phyloP scores from a whole-genome alignment of 1,284 basidiomycete genomes.

The Ganoderma lingzhi region DNA sequence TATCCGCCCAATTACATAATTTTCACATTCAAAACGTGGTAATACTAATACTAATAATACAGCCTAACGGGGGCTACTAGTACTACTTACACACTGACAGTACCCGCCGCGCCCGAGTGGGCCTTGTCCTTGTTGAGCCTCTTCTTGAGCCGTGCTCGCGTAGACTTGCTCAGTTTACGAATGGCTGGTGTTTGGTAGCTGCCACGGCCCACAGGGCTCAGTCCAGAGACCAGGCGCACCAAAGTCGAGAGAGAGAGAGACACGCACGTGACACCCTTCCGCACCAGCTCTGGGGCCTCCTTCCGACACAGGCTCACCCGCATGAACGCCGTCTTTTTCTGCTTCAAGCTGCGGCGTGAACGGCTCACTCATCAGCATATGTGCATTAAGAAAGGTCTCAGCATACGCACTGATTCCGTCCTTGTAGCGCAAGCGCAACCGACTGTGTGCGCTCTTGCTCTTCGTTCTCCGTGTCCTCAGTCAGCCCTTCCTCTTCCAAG shows the following conservation, averaged over 20 bases:
- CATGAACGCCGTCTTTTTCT: conserved; percentile 77
- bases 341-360: conserved; percentile 56
- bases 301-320: conserved; percentile 70
- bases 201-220: conserved; percentile 20
- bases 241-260: background rate
- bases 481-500: conserved; percentile 53
- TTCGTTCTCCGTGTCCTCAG: conserved; percentile 29
- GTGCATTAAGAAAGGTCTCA: background rate
- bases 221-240: background rate
- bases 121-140: conserved; percentile 49
- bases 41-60: background rate
- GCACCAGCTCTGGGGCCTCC: conserved; percentile 53
- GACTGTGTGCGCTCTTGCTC: conserved; percentile 47
- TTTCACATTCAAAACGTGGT: too few species aligned
- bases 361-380: background rate
- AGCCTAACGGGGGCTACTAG: background rate
- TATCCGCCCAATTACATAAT: background rate
- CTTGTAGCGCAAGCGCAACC: conserved; percentile 48
- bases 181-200: conserved; percentile 65
- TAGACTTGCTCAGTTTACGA: conserved; percentile 64
- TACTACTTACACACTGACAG: too few species aligned
- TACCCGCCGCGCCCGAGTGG: background rate
- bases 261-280: conserved; percentile 61
- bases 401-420: conserved; percentile 66
- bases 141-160: conserved; percentile 63